These are phyloP conservation scores for Artemisia princeps DNA, from an alignment of 140 eudicot species.

Conservation along the genomic window DNA sequence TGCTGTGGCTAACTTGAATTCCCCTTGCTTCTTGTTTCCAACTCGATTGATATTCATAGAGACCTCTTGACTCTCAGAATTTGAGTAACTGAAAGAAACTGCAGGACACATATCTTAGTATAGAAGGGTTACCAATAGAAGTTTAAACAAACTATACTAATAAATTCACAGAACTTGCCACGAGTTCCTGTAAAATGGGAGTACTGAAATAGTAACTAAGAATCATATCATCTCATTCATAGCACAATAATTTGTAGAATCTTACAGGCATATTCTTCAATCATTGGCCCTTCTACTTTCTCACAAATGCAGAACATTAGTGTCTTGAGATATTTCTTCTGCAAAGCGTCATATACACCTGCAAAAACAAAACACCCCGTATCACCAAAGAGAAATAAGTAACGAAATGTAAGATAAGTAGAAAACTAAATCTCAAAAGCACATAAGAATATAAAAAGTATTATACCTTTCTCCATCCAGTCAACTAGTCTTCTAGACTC, in stretches of 20 bases:
- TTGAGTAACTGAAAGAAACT: slow-evolving; percentile 92
- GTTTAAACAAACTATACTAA: slow-evolving; percentile 1
- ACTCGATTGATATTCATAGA: slow-evolving; percentile 79
- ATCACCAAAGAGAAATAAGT: slow-evolving; percentile 10
- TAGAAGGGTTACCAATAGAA: slow-evolving; percentile 11
- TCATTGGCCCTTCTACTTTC: slow-evolving; percentile 73
- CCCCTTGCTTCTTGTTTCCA: slow-evolving; percentile 79
- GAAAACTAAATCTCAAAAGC: slow-evolving; percentile 8
- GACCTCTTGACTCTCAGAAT: slow-evolving; percentile 74
- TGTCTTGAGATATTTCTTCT: slow-evolving; percentile 81
- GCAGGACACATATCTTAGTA: slow-evolving; percentile 34
- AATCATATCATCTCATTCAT: slow-evolving; percentile 7
- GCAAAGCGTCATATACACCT: slow-evolving; percentile 98
- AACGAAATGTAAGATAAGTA: not conserved
- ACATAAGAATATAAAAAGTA: slow-evolving; percentile 2
- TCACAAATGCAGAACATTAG: slow-evolving; percentile 87
- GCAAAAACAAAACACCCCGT: slow-evolving; percentile 15
- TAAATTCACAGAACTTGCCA: slow-evolving; percentile 7
- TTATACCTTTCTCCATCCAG: slow-evolving; percentile 96
- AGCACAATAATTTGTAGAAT: slow-evolving; percentile 20
- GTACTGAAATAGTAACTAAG: not conserved
- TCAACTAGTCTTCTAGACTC: slow-evolving; percentile 97
- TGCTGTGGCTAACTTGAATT: slow-evolving; percentile 60
- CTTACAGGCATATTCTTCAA: slow-evolving; percentile 93
- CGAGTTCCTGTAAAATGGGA: slow-evolving; percentile 2